Percentiles rank a stretch among this genome's conserved stretches.
phyloP scores from a whole-genome alignment of 2,329 filamentous ascomycete genomes.

The Colletotrichum truncatum region DNA sequence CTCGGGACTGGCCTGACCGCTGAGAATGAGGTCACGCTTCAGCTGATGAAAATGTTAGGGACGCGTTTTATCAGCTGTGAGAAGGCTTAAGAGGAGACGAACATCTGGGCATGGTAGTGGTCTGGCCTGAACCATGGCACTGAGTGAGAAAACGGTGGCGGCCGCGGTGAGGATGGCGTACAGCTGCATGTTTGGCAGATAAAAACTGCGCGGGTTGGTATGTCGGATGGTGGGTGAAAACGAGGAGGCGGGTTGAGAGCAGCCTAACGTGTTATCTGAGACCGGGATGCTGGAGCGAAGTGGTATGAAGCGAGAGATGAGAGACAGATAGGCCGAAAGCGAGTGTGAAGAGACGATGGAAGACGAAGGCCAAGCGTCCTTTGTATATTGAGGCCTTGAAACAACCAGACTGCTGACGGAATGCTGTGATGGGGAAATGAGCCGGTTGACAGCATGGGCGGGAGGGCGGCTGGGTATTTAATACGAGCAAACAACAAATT shows the following conservation, averaged over 20 bases:
- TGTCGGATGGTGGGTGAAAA: neutral
- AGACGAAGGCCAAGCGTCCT: neutral
- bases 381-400: neutral
- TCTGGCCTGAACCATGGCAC: conserved; percentile 38
- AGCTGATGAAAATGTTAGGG: conserved; percentile 34
- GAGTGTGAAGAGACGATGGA: neutral
- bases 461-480: conserved; percentile 17
- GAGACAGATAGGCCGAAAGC: conserved; percentile 1
- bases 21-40: conserved; percentile 55
- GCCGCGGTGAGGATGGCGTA: conserved; percentile 34
- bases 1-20: conserved; percentile 55
- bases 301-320: neutral
- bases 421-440: neutral
- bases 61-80: neutral
- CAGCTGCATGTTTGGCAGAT: conserved; percentile 36
- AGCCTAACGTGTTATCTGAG: neutral
- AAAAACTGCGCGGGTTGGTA: neutral
- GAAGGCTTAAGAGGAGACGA: conserved; percentile 32
- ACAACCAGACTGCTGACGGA: conserved; percentile 3
- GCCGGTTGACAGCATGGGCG: neutral
- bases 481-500: conserved; percentile 19
- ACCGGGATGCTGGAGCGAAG: no score
- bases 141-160: conserved; percentile 36
- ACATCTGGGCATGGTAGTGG: conserved; percentile 51
- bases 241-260: neutral